Conservation (phyloP, 305 asterid genomes). For the Fraxinus xanthoxyloides region DNA sequence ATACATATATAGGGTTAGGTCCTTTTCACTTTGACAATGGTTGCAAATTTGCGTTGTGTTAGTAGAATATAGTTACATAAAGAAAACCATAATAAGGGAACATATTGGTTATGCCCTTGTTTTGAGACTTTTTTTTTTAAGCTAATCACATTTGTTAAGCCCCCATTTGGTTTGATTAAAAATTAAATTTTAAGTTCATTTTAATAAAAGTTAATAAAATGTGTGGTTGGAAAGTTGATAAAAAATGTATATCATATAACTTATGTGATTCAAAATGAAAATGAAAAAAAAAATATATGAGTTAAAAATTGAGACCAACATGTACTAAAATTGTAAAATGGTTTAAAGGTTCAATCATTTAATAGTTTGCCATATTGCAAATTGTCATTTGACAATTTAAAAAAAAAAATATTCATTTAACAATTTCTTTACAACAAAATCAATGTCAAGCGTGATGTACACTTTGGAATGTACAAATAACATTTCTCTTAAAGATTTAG, state of each 20-base stretch:
- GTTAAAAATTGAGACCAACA: background rate
- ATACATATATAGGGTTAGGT: constrained; percentile 26
- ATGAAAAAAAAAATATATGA: no score
- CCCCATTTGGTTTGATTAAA: background rate
- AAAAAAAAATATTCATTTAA: no score
- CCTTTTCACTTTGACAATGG: constrained; percentile 31
- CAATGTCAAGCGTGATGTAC: no score
- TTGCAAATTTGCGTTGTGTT: background rate
- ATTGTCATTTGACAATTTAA: no score
- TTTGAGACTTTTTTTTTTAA: background rate
- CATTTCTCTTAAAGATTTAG: background rate
- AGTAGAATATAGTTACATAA: constrained; percentile 5
- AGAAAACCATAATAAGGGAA: constrained; percentile 18
- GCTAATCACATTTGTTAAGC: background rate
- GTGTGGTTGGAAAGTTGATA: no score
- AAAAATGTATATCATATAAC: no score
- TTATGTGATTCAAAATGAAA: no score
- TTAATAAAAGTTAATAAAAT: no score
- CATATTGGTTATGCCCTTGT: constrained; percentile 2
- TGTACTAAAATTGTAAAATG: background rate
- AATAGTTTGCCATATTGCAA: no score
- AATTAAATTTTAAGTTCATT: background rate
- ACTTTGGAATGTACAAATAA: no score
- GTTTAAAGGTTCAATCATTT: background rate
- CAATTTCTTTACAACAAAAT: no score